Base-by-base conservation (phyloP, 257 asterid species). In the Solanum chiquidenum region DNA sequence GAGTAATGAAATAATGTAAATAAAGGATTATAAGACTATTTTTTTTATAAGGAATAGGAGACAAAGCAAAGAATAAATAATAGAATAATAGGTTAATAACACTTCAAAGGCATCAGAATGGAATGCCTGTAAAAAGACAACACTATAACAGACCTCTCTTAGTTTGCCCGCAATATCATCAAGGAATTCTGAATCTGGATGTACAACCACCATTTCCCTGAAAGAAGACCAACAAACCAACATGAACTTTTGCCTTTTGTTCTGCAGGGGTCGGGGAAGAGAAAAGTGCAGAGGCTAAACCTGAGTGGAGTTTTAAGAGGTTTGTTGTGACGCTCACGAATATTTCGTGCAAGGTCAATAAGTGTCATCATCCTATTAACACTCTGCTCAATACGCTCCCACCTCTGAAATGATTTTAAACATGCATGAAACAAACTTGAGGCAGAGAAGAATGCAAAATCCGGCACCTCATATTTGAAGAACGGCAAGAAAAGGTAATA, bases 201-300 rank as follows among this genome's bases (percentile, higher is more conserved):
- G 99, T 42, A 97, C 99, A 89, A 97, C 94, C 34, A 97, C 92
- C 98, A 97, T 97, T 92, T 96, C 98, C 93, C 96, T 95, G 91
- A 42, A 8, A 87, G 29, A 77, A 83, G 18, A 76, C 58, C 23
- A 83, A 69, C 71, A 64, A 64, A 87, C 35, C 60, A 46, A 18
- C 58, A 87, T 62, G 25, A 68, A 9, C 33, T 12, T 42, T 80
- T 82, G 66, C 46, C 23, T 68, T 83, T 9, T 69, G 52, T 27
- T 82, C 31, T 34, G 69, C 35, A 12, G 60, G 73, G n/a, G 29
- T 7, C 7, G 2, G 31, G 29, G 3, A 14, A 42, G 38, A 68
- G 66, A 52, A 23, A 49, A 52, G 38, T 72, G 34, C 62, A 46
- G 55, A 86, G 58, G 87, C 85, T 62, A 85, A 80, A 92, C 94